Percentiles rank a stretch among this genome's conserved stretches.
phyloP scores from a whole-genome alignment of 208 protist species.

The Trypanosoma lewisi region DNA sequence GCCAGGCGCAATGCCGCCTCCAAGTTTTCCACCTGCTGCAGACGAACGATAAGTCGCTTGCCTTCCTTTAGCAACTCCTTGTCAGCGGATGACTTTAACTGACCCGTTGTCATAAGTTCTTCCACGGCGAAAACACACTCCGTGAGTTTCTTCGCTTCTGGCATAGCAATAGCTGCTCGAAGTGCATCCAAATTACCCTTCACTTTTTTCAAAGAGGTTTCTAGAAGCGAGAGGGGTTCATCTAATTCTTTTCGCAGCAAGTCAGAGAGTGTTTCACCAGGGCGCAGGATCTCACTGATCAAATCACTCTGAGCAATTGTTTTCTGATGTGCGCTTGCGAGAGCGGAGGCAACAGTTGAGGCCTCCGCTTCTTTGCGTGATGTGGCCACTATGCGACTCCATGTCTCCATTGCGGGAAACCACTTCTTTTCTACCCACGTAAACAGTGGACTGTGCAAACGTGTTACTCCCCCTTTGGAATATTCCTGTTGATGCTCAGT shows the following conservation, averaged over 20 bases:
- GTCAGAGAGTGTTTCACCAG: slow-evolving; percentile 51
- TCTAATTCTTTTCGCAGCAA: slow-evolving; percentile 46
- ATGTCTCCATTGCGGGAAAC: slow-evolving; percentile 67
- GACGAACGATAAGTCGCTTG: slow-evolving; percentile 44
- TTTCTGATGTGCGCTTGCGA: slow-evolving; percentile 38
- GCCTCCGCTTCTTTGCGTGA: slow-evolving; percentile 29
- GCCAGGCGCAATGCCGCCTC: slow-evolving; percentile 25
- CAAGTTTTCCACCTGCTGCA: slow-evolving; percentile 48
- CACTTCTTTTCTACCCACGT: slow-evolving; percentile 60
- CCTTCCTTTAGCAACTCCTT: slow-evolving; percentile 32
- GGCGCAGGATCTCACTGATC: slow-evolving; percentile 63
- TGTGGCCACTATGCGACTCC: slow-evolving; percentile 38
- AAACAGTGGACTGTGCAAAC: slow-evolving; percentile 44
- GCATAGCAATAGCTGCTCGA: slow-evolving; percentile 24
- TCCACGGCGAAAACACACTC: slow-evolving; percentile 29
- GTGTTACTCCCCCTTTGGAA: neutral
- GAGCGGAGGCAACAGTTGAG: slow-evolving; percentile 34
- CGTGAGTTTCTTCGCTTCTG: slow-evolving; percentile 8
- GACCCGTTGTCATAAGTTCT: slow-evolving; percentile 7
- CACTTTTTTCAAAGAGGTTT: slow-evolving; percentile 27
- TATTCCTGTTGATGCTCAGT: slow-evolving; percentile 10
- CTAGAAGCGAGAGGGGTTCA: slow-evolving; percentile 39
- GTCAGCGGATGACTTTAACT: slow-evolving; percentile 20
- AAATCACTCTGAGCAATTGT: slow-evolving; percentile 39
- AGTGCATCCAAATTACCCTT: slow-evolving; percentile 31